A percentile compares a stretch with the other conserved stretches of the same genome.
Evolutionary conservation across 441 rosid species (phyloP).

Genomic region (Bocquillonia castaneifolia): DNA sequence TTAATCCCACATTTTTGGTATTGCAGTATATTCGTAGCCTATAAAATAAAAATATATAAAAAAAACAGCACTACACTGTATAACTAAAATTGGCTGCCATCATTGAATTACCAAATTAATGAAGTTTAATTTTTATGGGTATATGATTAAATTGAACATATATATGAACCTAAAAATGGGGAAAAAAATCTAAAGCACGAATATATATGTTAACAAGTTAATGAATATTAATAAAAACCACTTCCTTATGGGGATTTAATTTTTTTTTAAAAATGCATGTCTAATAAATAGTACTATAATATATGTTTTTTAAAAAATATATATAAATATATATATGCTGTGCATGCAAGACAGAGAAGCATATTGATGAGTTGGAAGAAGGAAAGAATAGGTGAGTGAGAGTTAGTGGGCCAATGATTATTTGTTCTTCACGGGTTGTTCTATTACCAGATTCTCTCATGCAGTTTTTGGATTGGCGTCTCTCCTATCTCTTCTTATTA

Average conservation of each 20-base stretch:
- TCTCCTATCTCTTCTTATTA: conserved; percentile 13
- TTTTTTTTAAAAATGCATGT: too few species aligned
- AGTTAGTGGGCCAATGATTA: conserved; percentile 31
- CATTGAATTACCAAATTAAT: neutral
- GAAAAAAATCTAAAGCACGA: too few species aligned
- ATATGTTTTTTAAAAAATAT: neutral
- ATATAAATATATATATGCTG: neutral
- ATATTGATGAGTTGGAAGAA: conserved; percentile 22
- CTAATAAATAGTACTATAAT: too few species aligned
- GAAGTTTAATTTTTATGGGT: too few species aligned
- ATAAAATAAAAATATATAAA: too few species aligned
- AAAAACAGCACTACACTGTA: neutral
- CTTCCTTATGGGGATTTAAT: too few species aligned
- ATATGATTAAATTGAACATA: neutral
- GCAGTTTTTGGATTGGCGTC: conserved; percentile 18
- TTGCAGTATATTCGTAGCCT: too few species aligned
- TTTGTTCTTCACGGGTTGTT: conserved; percentile 46
- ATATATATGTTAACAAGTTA: too few species aligned
- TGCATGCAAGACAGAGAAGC: conserved; percentile 1
- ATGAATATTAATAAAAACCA: too few species aligned
- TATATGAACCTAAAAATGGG: too few species aligned
- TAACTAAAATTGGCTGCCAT: conserved; percentile 5
- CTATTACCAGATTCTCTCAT: conserved; percentile 52
- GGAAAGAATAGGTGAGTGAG: conserved; percentile 14
- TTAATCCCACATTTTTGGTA: neutral